Percentiles rank a stretch among this genome's conserved stretches.
Conservation (phyloP, 2,329 filamentous ascomycete species). For the Periconia sp. region DNA sequence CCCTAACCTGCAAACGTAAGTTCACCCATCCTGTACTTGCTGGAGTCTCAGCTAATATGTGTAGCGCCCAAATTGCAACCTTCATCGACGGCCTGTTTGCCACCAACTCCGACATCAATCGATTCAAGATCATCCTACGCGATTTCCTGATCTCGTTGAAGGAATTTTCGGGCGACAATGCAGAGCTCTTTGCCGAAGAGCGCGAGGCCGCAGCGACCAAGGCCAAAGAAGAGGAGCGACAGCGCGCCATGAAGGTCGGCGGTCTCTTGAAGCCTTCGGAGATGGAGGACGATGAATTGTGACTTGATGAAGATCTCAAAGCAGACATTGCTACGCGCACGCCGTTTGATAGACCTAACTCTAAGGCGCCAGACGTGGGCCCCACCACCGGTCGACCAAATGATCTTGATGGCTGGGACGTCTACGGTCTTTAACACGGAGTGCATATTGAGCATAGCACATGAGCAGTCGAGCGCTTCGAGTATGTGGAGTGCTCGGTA, state of each 20-base stretch:
- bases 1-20: constrained; percentile 87
- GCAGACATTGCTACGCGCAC: constrained; percentile 44
- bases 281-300: constrained; percentile 81
- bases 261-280: constrained; percentile 97
- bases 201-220: constrained; percentile 90
- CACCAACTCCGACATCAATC: constrained; percentile 85
- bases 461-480: background rate
- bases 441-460: background rate
- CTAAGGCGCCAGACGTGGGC: constrained; percentile 11
- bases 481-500: background rate
- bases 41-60: constrained; percentile 33
- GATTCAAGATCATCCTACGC: constrained; percentile 93
- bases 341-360: constrained; percentile 35
- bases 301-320: constrained; percentile 65
- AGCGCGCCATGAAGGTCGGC: constrained; percentile 92
- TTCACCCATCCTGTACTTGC: constrained; percentile 23
- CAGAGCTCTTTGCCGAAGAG: constrained; percentile 91
- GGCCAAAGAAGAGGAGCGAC: constrained; percentile 85
- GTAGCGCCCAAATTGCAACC: constrained; percentile 80
- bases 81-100: constrained; percentile 92
- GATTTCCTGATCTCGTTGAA: constrained; percentile 98
- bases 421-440: constrained; percentile 1
- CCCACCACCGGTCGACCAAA: constrained; percentile 18
- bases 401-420: constrained; percentile 67
- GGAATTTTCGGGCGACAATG: constrained; percentile 94